Base-by-base conservation (phyloP, 2,329 filamentous ascomycete genomes). In the Rhexocercosporidium sp. region DNA sequence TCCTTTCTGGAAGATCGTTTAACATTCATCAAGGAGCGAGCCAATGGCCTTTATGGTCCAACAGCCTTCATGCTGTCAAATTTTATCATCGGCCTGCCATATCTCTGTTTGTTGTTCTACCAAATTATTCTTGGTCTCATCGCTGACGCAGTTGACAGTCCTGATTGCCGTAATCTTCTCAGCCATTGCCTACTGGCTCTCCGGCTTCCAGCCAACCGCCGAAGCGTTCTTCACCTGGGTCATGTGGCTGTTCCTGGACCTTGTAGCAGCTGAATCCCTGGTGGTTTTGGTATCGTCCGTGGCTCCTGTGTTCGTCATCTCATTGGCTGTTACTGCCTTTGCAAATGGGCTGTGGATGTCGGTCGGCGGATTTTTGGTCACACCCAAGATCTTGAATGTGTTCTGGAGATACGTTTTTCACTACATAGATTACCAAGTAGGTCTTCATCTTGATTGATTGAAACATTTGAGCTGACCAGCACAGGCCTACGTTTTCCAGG, bases 281-380 rank as follows among this genome's bases (percentile, higher is more conserved):
- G 92, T 96, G 27, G 92, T 97, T 2, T 82, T 96, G 31, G 82
- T 96, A 25, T 87, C 89, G 0, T 87, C 86, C 0, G 77, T 96
- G 1, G 89, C 94, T 70, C 92, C 92, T 0, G 90, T 89, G 69
- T 96, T 96, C 71, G 93, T 96, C 59, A 86, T 95, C 53, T 84
- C 92, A 0, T 86, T 96, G 0, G 93, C 93, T 0, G 82, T 93
- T 1, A 91, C 92, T 0, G 93, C 93, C 0, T 96, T 96, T 75
- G 90, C 92, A 25, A 97, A 97, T 78, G 93, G 93, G 0, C 82
- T 97, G 7, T 97, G 93, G 93, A 96, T 96, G 93, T 89, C 86
- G 61, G 92, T 95, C 1, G 88, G 90, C 62, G 93, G 93, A 0
- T 96, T 96, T 80, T 85, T 96, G 78, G 92, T 96, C 1, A 85